These are phyloP conservation scores for Trichopus zeylanicus DNA, from an alignment of 116 monocot genomes.

Conservation along the genomic window DNA sequence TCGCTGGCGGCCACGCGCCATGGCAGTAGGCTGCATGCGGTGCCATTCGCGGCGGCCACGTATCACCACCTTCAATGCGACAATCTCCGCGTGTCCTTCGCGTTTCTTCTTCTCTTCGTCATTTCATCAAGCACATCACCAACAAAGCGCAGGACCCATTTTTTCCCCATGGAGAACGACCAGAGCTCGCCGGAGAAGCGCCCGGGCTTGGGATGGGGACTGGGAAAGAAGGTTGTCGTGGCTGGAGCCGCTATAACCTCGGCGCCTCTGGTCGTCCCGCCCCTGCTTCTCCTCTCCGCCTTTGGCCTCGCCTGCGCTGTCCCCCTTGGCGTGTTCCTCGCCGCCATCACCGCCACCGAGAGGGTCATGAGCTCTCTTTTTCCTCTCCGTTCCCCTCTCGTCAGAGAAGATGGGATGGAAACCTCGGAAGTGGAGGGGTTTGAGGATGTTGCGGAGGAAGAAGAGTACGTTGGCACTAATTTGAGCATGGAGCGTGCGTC, in stretches of 20 bases:
- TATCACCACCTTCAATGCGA: neutral
- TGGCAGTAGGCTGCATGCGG: too few relatives aligned
- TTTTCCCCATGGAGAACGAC: neutral
- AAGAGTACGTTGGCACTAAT: neutral
- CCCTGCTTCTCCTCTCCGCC: slow-evolving; percentile 11
- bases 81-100: neutral
- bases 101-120: too few relatives aligned
- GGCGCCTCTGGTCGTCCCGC: slow-evolving; percentile 21
- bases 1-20: too few relatives aligned
- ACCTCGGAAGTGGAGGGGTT: neutral
- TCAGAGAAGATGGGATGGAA: neutral
- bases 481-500: neutral
- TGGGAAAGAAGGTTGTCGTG: slow-evolving; percentile 23
- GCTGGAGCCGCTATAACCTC: slow-evolving; percentile 13
- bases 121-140: too few relatives aligned
- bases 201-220: slow-evolving; percentile 1
- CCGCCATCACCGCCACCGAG: slow-evolving; percentile 8
- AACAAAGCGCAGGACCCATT: too few relatives aligned
- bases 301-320: slow-evolving; percentile 13
- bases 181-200: neutral
- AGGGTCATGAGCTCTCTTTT: slow-evolving; percentile 13
- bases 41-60: neutral
- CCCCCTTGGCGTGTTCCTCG: slow-evolving; percentile 17
- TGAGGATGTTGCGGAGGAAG: neutral
- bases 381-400: neutral